These are phyloP conservation scores for Nepenthes alata DNA, from an alignment of 179 eudicot species.

Conservation along the genomic window DNA sequence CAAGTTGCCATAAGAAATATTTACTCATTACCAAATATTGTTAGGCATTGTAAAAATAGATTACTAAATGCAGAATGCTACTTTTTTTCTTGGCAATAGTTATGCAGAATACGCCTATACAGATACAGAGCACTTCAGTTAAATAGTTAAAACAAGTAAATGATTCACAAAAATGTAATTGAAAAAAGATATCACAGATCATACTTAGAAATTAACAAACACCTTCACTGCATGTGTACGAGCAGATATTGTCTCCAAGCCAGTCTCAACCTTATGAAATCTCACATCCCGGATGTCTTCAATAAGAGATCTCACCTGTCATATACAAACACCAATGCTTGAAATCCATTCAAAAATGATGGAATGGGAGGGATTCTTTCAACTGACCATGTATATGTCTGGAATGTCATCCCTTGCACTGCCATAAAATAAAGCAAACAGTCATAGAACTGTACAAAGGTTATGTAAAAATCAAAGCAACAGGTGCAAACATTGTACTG, in stretches of 20 bases:
- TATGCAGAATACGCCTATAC: too few relatives aligned
- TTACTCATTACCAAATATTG: too few relatives aligned
- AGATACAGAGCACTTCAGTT: too few relatives aligned
- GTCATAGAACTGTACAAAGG: constrained; percentile 4
- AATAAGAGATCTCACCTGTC: constrained; percentile 80
- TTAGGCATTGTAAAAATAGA: too few relatives aligned
- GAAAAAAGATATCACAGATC: too few relatives aligned
- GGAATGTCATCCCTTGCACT: constrained; percentile 88
- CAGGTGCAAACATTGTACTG: constrained; percentile 27
- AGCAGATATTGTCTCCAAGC: constrained; percentile 75
- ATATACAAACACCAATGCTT: constrained; percentile 2
- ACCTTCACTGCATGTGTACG: constrained; percentile 89
- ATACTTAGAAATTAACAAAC: constrained; percentile 2
- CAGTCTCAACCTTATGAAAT: constrained; percentile 87
- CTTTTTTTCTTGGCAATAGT: too few relatives aligned
- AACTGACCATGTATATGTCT: constrained; percentile 77
- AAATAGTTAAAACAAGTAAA: too few relatives aligned
- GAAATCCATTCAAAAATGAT: constrained; percentile 3
- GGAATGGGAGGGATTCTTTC: constrained; percentile 1
- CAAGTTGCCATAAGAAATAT: too few relatives aligned
- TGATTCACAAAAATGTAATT: too few relatives aligned
- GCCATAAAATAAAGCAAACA: constrained; percentile 10
- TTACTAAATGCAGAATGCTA: too few relatives aligned
- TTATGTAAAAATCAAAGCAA: constrained; percentile 3
- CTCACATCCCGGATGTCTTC: constrained; percentile 96